Base-by-base conservation (phyloP, 1,139 yeast species). In the Lodderomyces jiufengensis region DNA sequence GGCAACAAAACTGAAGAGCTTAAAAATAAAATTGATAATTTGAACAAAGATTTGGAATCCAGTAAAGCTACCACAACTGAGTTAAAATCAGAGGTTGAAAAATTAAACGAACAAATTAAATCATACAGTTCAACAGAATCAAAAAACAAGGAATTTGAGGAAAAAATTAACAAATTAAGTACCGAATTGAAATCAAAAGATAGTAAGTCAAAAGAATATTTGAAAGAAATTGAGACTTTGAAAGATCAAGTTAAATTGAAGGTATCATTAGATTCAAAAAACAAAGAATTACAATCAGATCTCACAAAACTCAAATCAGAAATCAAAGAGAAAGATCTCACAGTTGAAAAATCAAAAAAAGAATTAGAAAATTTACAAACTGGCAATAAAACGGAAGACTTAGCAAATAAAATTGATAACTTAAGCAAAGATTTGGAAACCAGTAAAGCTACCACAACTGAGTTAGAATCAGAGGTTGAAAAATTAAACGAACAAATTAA, bases 61-160 rank as follows among this genome's bases (percentile, higher is more conserved):
- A n/a, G n/a, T n/a, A n/a, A n/a, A n/a, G n/a, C n/a, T n/a, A n/a
- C n/a, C n/a, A n/a, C n/a, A n/a, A n/a, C n/a, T n/a, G 43, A 53
- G 40, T 39, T 54, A 54, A 55, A 75, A 61, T 5, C 20, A 75
- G 68, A 32, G 76, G 74, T 9, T 43, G 63, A 2, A 57, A 54
- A 12, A 43, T 37, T 11, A 40, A 57, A 29, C 40, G 53, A 32
- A 15, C 18, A 20, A 9, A 9, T 18, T 10, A 26, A 32, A 4
- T 13, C 21, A 3, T 7, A 5, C 7, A 7, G 7, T 18, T 18
- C 20, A 34, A 11, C 21, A 26, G 10, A 29, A 38, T 24, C 31
- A 35, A 23, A 26, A 7, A 18, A 18, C 7, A 18, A 18, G 20
- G 6, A 18, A 18, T 7, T 18, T 5, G 20, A 18, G 7, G 20